These are phyloP conservation scores for Fusarium annulatum DNA, from an alignment of 2,329 filamentous ascomycete species.

Conservation along the genomic window DNA sequence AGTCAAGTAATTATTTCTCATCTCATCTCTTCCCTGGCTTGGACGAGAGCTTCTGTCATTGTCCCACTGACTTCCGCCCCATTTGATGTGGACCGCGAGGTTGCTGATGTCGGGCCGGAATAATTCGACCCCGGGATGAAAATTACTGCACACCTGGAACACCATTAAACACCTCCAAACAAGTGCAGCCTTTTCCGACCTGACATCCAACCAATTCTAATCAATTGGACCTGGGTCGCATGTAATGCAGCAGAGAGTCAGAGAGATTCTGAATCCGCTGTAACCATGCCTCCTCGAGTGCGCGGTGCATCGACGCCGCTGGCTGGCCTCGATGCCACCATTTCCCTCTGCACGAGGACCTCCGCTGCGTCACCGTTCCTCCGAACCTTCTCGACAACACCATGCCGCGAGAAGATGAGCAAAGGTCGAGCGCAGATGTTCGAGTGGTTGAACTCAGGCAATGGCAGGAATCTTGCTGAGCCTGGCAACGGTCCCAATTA, in stretches of 20 bases:
- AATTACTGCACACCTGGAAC: constrained; percentile 30
- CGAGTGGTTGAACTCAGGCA: constrained; percentile 50
- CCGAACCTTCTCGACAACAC: constrained; percentile 55
- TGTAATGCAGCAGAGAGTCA: constrained; percentile 39
- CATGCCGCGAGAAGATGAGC: constrained; percentile 52
- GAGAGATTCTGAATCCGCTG: constrained; percentile 30
- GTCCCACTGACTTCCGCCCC: background rate
- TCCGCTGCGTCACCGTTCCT: constrained; percentile 27
- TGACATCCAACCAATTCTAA: constrained; percentile 37
- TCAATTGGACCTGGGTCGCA: constrained; percentile 42
- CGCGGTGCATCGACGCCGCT: constrained; percentile 45
- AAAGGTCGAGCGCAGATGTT: constrained; percentile 53
- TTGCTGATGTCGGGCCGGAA: constrained; percentile 8
- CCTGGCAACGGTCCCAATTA: constrained; percentile 50
- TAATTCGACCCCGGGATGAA: constrained; percentile 30
- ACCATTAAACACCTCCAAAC: constrained; percentile 22
- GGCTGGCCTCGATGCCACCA: constrained; percentile 47
- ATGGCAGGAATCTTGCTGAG: constrained; percentile 43
- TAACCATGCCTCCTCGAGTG: constrained; percentile 50
- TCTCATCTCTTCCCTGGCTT: background rate
- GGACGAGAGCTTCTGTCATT: background rate
- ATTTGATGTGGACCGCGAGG: background rate
- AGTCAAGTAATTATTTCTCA: background rate
- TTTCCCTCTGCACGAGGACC: constrained; percentile 27
- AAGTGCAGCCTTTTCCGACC: constrained; percentile 21